Evolutionary conservation across 202 grass and related monocot genomes (phyloP).

Genomic region (Zoysia matrella): DNA sequence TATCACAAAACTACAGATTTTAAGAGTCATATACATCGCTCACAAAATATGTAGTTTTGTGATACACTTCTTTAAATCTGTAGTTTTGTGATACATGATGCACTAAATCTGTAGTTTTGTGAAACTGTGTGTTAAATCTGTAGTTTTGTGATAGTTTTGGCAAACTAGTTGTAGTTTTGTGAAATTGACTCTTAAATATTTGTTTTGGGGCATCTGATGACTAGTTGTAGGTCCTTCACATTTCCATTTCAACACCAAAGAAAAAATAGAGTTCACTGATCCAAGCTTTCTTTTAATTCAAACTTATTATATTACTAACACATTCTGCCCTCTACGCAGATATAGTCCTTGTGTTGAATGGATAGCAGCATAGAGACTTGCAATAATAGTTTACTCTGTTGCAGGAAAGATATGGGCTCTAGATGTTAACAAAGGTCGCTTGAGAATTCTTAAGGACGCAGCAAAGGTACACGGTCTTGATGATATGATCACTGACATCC

Average conservation of each 20-base stretch:
- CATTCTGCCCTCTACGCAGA: conserved; percentile 5
- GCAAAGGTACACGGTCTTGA: conserved; percentile 64
- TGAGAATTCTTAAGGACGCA: conserved; percentile 91
- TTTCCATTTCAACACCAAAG: not conserved
- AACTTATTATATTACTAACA: conserved; percentile 25
- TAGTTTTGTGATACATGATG: too few relatives aligned
- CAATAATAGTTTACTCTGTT: conserved; percentile 39
- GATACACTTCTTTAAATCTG: too few relatives aligned
- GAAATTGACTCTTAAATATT: too few relatives aligned
- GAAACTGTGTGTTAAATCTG: too few relatives aligned
- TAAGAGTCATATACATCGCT: too few relatives aligned
- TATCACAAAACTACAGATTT: too few relatives aligned
- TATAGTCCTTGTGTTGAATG: conserved; percentile 2
- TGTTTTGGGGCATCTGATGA: not conserved
- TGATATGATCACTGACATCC: conserved; percentile 63
- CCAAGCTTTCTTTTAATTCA: not conserved
- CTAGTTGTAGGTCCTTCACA: conserved; percentile 22
- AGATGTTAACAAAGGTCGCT: conserved; percentile 90
- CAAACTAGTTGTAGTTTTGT: too few relatives aligned
- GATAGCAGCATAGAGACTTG: conserved; percentile 2
- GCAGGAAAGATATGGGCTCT: conserved; percentile 80
- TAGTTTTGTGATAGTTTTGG: too few relatives aligned
- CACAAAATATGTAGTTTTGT: too few relatives aligned
- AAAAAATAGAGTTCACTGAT: not conserved
- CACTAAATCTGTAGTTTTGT: too few relatives aligned